Evolutionary conservation across 2,329 filamentous ascomycete species (phyloP).

Genomic region (Fusarium liriodendri): DNA sequence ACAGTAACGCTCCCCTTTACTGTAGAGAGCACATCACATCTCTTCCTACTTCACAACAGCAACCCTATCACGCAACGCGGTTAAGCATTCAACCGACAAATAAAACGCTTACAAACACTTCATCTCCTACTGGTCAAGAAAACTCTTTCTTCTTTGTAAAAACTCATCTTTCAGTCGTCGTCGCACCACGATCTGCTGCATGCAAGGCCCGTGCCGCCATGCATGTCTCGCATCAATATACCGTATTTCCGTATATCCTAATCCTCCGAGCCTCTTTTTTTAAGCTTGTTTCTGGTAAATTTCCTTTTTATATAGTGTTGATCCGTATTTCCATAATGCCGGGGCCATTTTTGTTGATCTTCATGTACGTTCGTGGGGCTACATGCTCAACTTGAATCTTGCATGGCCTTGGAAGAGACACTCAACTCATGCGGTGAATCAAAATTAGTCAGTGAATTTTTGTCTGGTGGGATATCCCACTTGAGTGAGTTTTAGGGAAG

Average conservation of each 20-base stretch:
- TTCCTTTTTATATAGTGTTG: not conserved
- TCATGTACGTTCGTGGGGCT: not conserved
- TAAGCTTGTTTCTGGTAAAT: not conserved
- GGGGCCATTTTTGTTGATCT: not conserved
- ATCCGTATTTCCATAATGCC: not conserved
- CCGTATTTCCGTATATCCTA: conserved; percentile 2
- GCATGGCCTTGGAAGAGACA: not conserved
- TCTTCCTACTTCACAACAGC: not conserved
- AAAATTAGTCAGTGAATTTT: not conserved
- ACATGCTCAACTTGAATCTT: not conserved
- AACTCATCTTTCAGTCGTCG: not conserved
- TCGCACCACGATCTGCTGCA: not conserved
- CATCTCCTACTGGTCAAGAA: not conserved
- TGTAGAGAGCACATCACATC: not conserved
- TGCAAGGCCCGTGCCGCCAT: not conserved
- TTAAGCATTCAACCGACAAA: not conserved
- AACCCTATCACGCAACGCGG: not conserved
- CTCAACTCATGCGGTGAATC: not conserved
- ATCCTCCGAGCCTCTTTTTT: not conserved
- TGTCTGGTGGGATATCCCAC: not conserved
- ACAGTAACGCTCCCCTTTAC: not conserved
- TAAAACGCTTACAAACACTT: not conserved
- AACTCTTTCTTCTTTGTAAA: not conserved
- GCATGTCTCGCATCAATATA: not conserved
- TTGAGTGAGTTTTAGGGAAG: not conserved